Evolutionary conservation across 345 rosid species (phyloP).

Genomic region (Kernera saxatilis): DNA sequence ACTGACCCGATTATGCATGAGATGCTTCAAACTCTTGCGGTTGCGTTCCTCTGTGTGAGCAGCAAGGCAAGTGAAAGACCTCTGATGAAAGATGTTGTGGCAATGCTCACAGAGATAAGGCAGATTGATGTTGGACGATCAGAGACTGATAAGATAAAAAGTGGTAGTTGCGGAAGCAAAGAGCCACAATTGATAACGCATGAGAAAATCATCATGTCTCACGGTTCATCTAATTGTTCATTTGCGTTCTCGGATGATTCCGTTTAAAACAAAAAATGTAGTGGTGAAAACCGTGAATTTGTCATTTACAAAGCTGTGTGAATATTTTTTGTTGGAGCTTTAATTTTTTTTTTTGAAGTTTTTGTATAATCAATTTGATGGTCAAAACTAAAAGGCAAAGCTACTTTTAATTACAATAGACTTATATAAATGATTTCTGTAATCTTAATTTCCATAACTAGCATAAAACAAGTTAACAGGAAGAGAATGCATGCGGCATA

Average conservation of each 20-base stretch:
- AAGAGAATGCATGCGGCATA: background rate
- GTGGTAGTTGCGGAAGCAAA: conserved; percentile 10
- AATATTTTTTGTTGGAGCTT: conserved; percentile 5
- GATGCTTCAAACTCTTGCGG: conserved; percentile 83
- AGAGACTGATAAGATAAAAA: conserved; percentile 2
- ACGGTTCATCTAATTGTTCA: conserved; percentile 26
- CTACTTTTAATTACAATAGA: background rate
- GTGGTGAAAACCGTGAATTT: background rate
- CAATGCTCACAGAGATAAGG: conserved; percentile 56
- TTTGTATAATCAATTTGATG: background rate
- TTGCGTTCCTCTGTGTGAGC: conserved; percentile 73
- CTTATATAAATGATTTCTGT: background rate
- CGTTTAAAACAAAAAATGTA: background rate
- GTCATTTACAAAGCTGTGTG: conserved; percentile 3
- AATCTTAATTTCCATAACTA: background rate
- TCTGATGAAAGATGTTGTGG: conserved; percentile 89
- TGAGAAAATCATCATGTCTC: conserved; percentile 19
- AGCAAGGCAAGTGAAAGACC: conserved; percentile 74
- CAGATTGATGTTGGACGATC: conserved; percentile 27
- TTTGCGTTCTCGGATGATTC: conserved; percentile 28
- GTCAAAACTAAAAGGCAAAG: background rate
- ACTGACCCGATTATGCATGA: conserved; percentile 66
- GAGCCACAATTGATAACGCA: conserved; percentile 6
- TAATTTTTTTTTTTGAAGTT: background rate
- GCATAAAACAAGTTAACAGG: background rate